Evolutionary conservation across 108 stramenopile species (phyloP).

Genomic region (Nitzschia sp.): DNA sequence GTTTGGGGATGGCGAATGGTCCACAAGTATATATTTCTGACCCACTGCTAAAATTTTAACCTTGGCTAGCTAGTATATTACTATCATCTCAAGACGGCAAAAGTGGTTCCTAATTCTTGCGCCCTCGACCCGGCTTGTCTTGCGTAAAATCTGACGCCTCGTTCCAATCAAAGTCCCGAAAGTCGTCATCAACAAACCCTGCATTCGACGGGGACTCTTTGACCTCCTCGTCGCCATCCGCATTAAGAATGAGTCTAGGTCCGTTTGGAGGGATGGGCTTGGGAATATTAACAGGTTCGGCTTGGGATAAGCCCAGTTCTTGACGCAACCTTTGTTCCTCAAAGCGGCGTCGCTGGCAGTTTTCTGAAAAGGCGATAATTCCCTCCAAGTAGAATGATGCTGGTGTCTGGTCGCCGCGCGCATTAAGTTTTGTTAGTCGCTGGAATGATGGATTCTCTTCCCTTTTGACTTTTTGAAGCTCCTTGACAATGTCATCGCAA

Average conservation of each 20-base stretch:
- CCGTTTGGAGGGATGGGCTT: conserved; percentile 7
- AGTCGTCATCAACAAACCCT: not conserved
- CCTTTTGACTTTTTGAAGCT: conserved; percentile 20
- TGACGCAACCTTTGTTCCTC: conserved; percentile 27
- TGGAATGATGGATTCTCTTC: conserved; percentile 34
- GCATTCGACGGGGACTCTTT: not conserved
- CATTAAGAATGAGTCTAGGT: conserved; percentile 17
- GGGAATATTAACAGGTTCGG: conserved; percentile 7
- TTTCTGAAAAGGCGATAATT: conserved; percentile 30
- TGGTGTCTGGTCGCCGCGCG: not conserved
- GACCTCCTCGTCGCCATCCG: not conserved
- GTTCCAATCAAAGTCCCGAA: not conserved
- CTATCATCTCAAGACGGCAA: no score
- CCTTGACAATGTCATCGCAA: conserved; percentile 32
- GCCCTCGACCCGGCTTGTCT: no score
- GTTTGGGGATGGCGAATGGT: no score
- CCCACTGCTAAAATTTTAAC: no score
- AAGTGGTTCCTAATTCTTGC: no score
- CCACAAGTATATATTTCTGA: no score
- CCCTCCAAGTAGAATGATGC: conserved; percentile 30
- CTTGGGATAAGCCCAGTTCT: conserved; percentile 14
- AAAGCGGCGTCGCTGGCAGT: conserved; percentile 43
- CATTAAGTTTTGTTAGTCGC: conserved; percentile 1
- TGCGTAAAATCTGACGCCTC: not conserved
- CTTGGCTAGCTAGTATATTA: no score